A percentile compares a stretch with the other conserved stretches of the same genome.
Evolutionary conservation across 768 basidiomycete species (phyloP).

Genomic region (Pilatotrama ljubarskyi): DNA sequence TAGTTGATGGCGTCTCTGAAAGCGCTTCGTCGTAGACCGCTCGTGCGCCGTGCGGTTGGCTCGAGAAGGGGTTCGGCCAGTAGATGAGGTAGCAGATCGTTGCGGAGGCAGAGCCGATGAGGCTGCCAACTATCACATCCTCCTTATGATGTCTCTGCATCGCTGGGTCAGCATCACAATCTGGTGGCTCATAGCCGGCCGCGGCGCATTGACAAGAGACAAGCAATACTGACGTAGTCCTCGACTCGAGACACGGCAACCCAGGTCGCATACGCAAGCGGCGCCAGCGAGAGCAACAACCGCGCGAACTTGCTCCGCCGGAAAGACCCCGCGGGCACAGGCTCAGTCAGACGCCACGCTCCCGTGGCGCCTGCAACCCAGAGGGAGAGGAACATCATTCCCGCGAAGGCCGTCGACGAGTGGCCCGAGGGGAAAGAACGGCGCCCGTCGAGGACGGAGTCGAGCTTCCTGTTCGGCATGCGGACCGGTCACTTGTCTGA

Average conservation of each 20-base stretch:
- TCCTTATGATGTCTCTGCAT: slow-evolving; percentile 69
- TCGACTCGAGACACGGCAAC: slow-evolving; percentile 63
- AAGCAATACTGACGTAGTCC: slow-evolving; percentile 56
- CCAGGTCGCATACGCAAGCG: slow-evolving; percentile 57
- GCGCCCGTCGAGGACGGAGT: slow-evolving; percentile 48
- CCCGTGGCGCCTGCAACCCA: slow-evolving; percentile 67
- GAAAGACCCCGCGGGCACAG: slow-evolving; percentile 37
- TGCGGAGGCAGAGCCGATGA: slow-evolving; percentile 55
- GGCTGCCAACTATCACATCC: slow-evolving; percentile 63
- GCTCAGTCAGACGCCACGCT: slow-evolving; percentile 51
- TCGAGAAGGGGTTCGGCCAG: slow-evolving; percentile 65
- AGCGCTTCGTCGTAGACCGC: slow-evolving; percentile 38
- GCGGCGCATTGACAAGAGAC: too few species aligned
- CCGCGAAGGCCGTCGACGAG: slow-evolving; percentile 64
- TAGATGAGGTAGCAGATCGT: slow-evolving; percentile 56
- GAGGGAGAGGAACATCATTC: slow-evolving; percentile 62
- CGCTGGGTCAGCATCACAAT: too few species aligned
- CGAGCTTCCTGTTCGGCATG: slow-evolving; percentile 29
- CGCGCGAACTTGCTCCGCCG: slow-evolving; percentile 48
- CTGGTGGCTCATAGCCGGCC: too few species aligned
- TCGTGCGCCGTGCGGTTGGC: slow-evolving; percentile 38
- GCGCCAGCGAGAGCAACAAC: slow-evolving; percentile 50
- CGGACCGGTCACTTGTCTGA: neutral
- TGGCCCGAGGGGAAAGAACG: slow-evolving; percentile 72
- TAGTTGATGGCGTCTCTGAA: slow-evolving; percentile 24